phyloP scores from a whole-genome alignment of 2,329 filamentous ascomycete species.

The Penicillium digitatum region DNA sequence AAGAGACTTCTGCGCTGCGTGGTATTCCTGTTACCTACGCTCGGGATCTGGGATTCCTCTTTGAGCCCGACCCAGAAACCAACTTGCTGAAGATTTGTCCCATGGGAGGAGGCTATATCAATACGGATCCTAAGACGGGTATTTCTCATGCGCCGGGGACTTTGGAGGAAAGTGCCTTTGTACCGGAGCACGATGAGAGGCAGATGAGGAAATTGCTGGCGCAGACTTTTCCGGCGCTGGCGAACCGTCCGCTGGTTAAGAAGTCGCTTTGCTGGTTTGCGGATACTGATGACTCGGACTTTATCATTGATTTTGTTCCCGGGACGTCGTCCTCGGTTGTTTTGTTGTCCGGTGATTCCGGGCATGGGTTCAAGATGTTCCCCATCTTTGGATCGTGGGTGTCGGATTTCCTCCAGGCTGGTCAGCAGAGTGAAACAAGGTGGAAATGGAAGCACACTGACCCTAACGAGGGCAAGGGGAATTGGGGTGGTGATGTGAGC shows the following conservation, averaged over 20 bases:
- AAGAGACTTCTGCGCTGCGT: slow-evolving; percentile 52
- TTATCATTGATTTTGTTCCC: slow-evolving; percentile 58
- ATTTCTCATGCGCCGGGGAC: slow-evolving; percentile 45
- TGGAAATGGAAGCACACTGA: slow-evolving; percentile 52
- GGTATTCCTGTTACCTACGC: slow-evolving; percentile 60
- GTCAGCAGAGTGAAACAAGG: slow-evolving; percentile 41
- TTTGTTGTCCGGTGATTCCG: slow-evolving; percentile 56
- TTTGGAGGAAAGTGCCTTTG: slow-evolving; percentile 40
- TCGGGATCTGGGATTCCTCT: slow-evolving; percentile 62
- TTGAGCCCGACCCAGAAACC: slow-evolving; percentile 59
- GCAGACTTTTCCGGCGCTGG: slow-evolving; percentile 52
- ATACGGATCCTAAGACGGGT: slow-evolving; percentile 45
- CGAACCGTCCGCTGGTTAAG: slow-evolving; percentile 54
- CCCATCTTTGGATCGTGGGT: slow-evolving; percentile 58
- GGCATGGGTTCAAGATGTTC: slow-evolving; percentile 62
- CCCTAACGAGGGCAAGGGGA: slow-evolving; percentile 26
- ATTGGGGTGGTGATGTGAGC: slow-evolving; percentile 47
- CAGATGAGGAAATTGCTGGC: slow-evolving; percentile 50
- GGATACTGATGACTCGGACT: slow-evolving; percentile 59
- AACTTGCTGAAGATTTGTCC: slow-evolving; percentile 59
- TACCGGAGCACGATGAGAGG: slow-evolving; percentile 53
- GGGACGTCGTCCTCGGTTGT: slow-evolving; percentile 47
- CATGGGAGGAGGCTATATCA: slow-evolving; percentile 54
- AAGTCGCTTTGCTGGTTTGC: slow-evolving; percentile 62
- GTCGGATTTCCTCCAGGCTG: slow-evolving; percentile 44